These are phyloP conservation scores for Phytophthora syringae DNA, from an alignment of 352 stramenopile genomes.

Conservation along the genomic window DNA sequence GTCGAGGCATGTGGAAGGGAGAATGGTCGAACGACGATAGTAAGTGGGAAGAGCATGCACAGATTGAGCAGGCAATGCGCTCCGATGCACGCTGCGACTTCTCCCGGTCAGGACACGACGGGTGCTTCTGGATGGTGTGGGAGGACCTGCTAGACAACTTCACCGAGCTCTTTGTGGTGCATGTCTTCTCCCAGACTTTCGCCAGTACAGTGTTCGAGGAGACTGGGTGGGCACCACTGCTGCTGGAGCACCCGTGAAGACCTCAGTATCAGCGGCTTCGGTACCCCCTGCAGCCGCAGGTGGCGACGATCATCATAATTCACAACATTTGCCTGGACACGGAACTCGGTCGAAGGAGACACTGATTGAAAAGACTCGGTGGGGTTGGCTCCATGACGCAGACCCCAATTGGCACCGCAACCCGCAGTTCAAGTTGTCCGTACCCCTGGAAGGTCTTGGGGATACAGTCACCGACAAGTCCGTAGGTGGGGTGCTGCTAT, in stretches of 20 bases:
- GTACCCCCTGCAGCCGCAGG: conserved; percentile 9
- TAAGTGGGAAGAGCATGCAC: conserved; percentile 85
- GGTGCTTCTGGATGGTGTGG: conserved; percentile 87
- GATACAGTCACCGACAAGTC: conserved; percentile 14
- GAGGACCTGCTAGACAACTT: conserved; percentile 79
- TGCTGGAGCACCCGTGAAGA: conserved; percentile 45
- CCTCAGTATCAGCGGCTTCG: background rate
- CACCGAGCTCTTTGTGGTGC: conserved; percentile 71
- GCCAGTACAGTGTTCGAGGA: conserved; percentile 64
- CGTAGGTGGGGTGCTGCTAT: conserved; percentile 62
- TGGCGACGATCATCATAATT: conserved; percentile 22
- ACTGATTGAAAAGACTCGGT: conserved; percentile 67
- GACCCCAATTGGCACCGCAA: conserved; percentile 93
- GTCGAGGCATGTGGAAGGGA: conserved; percentile 77
- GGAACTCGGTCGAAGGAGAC: conserved; percentile 33
- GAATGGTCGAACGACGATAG: conserved; percentile 86
- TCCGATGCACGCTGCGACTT: conserved; percentile 68
- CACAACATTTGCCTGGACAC: conserved; percentile 6
- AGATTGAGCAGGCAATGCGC: conserved; percentile 71
- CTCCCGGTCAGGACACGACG: conserved; percentile 71
- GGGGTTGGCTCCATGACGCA: conserved; percentile 66
- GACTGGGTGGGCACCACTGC: conserved; percentile 48
- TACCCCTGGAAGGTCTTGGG: conserved; percentile 26
- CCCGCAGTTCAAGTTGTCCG: conserved; percentile 84
- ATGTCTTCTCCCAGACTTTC: conserved; percentile 44